Conservation (phyloP, 2,329 filamentous ascomycete species). For the Fusarium aywerte region DNA sequence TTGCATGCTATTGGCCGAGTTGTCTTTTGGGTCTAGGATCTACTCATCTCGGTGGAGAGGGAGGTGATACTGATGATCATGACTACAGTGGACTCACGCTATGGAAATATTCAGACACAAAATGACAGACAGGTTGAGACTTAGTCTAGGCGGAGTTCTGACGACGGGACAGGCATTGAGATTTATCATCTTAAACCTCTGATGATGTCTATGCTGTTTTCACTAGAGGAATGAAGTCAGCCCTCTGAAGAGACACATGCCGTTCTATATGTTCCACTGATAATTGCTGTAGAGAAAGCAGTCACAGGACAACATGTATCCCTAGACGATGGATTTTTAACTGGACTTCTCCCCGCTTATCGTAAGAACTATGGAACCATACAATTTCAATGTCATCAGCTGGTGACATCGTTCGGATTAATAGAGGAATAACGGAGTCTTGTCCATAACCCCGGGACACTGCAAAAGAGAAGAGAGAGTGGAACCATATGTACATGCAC, state of each 20-base stretch:
- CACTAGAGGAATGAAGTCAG: slow-evolving; percentile 22
- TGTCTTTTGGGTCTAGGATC: slow-evolving; percentile 19
- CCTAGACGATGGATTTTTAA: neutral
- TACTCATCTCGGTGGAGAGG: slow-evolving; percentile 17
- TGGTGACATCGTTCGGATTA: slow-evolving; percentile 8
- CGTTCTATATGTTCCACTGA: neutral
- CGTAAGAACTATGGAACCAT: neutral
- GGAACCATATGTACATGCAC: slow-evolving; percentile 13
- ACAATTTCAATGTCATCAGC: neutral
- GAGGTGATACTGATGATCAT: slow-evolving; percentile 17
- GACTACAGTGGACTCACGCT: slow-evolving; percentile 11
- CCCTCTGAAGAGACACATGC: slow-evolving; percentile 5
- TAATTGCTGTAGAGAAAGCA: slow-evolving; percentile 3
- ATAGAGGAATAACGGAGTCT: neutral
- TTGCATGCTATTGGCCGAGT: slow-evolving; percentile 29
- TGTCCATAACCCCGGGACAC: neutral
- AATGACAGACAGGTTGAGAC: slow-evolving; percentile 6
- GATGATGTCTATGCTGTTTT: neutral
- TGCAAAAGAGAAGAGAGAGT: slow-evolving; percentile 1
- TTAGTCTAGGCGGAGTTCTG: slow-evolving; percentile 6
- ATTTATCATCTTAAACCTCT: slow-evolving; percentile 1
- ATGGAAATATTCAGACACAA: neutral
- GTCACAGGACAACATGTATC: slow-evolving; percentile 8
- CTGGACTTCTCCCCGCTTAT: neutral
- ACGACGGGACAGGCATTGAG: slow-evolving; percentile 27